Base-by-base conservation (phyloP, 1,139 yeast species). In the Hanseniaspora uvarum region DNA sequence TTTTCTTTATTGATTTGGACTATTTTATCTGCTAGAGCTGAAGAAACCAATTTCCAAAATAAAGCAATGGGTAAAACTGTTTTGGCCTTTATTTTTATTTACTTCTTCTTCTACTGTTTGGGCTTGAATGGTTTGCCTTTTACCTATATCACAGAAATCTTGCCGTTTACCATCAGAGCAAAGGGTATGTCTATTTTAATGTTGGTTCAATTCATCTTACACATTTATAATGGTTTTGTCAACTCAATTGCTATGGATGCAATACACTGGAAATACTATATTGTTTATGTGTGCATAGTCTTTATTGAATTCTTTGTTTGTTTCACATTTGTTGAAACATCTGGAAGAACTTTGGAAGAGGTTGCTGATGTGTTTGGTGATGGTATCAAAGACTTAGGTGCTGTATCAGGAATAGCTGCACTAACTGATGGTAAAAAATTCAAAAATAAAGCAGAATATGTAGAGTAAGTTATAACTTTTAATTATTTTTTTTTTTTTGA, bases 241-340 rank as follows among this genome's bases (percentile, higher is more conserved):
- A 78, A 78, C 61, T 77, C 82, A 5, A 72, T 79, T 61, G 83
- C 81, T 33, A 74, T 79, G 78, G 79, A 72, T 56, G 74, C 75
- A 34, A 75, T 79, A 58, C 71, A 70, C 37, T 78, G 82, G 81
- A 78, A 75, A 61, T 79, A 77, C 68, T 79, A 79, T 63, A 77
- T 79, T 59, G 80, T 79, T 7, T 78, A 65, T 59, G 54, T 75
- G 58, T 68, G 73, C 62, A 60, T 70, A 37, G 60, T 73, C 45
- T 69, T 65, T 1, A 71, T 70, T 40, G 76, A 73, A 58, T 58
- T 71, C 23, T 56, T 63, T n/a, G 64, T 72, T 37, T 73, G 72
- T 38, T 70, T 76, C 65, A 68, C 70, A 60, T 73, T 68, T 62
- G 76, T 76, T 33, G 80, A 76, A 63, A 76, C 80, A 16, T 67